Conservation (phyloP, 2,329 filamentous ascomycete genomes). For the Aspergillus calidoustus region DNA sequence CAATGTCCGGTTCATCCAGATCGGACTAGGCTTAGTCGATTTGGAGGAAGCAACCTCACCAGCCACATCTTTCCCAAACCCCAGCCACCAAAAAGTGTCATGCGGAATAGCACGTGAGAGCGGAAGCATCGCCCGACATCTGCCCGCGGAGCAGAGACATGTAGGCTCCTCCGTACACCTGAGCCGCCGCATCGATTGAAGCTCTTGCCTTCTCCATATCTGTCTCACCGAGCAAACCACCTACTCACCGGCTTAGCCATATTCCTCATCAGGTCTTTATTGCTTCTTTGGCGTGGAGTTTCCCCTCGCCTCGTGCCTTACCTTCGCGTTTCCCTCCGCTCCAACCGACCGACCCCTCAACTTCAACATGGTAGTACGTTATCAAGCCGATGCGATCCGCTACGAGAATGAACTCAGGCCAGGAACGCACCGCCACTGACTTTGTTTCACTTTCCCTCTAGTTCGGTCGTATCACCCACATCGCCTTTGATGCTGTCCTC, state of each 20-base stretch:
- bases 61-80: constrained; percentile 9
- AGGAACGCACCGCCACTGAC: constrained; percentile 4
- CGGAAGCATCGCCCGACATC: constrained; percentile 1
- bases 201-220: not conserved
- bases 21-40: not conserved
- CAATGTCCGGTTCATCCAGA: not conserved
- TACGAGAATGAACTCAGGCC: not conserved
- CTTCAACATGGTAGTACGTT: constrained; percentile 16
- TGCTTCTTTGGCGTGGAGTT: constrained; percentile 11
- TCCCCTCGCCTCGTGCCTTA: not conserved
- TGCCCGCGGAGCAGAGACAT: not conserved
- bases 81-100: constrained; percentile 13
- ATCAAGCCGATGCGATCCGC: not conserved
- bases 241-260: not conserved
- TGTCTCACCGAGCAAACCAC: constrained; percentile 8
- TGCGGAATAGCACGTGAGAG: constrained; percentile 16
- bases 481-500: constrained; percentile 93
- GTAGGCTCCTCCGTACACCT: not conserved
- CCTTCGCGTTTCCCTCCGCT: not conserved
- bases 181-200: not conserved
- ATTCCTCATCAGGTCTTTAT: not conserved
- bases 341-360: not conserved
- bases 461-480: constrained; percentile 92
- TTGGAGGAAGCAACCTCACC: not conserved
- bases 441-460: constrained; percentile 48